phyloP scores from a whole-genome alignment of 192 early-diverging fungal species.

The Backusella luteola region DNA sequence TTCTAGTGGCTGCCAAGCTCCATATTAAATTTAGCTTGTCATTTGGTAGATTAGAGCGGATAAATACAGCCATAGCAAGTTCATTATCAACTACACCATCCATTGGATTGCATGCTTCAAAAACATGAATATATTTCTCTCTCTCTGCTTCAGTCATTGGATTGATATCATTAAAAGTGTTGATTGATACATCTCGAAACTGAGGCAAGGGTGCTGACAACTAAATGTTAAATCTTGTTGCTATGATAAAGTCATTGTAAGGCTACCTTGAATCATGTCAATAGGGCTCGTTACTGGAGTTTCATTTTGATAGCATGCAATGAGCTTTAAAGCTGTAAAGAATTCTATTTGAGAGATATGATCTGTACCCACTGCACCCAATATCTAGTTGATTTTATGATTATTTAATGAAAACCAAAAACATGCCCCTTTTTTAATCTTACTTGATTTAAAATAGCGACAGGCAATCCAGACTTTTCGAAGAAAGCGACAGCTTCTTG shows the following conservation, averaged over 20 bases:
- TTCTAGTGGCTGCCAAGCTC: conserved; percentile 71
- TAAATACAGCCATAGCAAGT: conserved; percentile 70
- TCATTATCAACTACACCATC: conserved; percentile 62
- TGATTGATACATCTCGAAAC: conserved; percentile 19
- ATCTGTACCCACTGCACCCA: conserved; percentile 76
- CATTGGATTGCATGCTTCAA: conserved; percentile 53
- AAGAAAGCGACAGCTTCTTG: conserved; percentile 69
- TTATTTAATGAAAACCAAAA: not conserved
- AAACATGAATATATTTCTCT: conserved; percentile 61
- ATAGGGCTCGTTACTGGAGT: not conserved
- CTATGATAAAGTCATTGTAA: not conserved
- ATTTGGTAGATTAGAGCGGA: conserved; percentile 74
- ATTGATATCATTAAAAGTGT: not conserved
- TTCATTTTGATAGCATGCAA: conserved; percentile 39
- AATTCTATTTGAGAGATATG: conserved; percentile 71
- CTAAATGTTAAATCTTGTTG: not conserved
- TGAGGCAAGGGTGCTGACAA: conserved; percentile 25
- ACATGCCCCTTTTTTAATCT: not conserved
- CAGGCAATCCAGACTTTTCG: conserved; percentile 60
- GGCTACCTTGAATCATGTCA: conserved; percentile 14
- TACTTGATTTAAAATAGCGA: conserved; percentile 57
- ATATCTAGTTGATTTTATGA: conserved; percentile 50
- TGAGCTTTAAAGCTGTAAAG: conserved; percentile 77
- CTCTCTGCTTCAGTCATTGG: conserved; percentile 46
- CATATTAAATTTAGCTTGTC: conserved; percentile 81